Percentiles rank a stretch among this genome's conserved stretches.
phyloP scores from a whole-genome alignment of 2,329 filamentous ascomycete species.

The Penicillium oxalicum region DNA sequence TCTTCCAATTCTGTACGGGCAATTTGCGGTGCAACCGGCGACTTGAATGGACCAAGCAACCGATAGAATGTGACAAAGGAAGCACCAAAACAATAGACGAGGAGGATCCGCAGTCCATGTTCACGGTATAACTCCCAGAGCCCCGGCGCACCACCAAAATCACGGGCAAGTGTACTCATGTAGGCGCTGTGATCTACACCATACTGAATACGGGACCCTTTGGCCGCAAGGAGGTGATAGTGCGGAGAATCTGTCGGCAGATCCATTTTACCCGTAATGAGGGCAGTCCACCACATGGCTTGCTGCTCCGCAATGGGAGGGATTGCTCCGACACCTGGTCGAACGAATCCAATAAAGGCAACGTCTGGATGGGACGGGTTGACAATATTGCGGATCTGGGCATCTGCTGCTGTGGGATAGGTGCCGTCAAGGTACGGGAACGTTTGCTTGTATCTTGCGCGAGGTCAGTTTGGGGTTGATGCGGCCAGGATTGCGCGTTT shows the following conservation, averaged over 20 bases:
- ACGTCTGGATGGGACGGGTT: slow-evolving; percentile 8
- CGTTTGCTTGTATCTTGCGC: slow-evolving; percentile 9
- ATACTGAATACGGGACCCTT: slow-evolving; percentile 9
- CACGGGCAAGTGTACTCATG: slow-evolving; percentile 10
- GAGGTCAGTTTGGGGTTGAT: neutral
- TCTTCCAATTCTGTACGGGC: slow-evolving; percentile 9
- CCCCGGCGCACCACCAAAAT: slow-evolving; percentile 10
- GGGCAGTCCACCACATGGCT: slow-evolving; percentile 12
- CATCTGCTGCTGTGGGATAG: slow-evolving; percentile 11
- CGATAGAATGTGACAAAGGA: slow-evolving; percentile 12
- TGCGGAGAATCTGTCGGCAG: slow-evolving; percentile 9
- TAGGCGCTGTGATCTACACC: slow-evolving; percentile 12
- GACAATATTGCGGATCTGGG: slow-evolving; percentile 10
- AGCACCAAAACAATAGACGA: slow-evolving; percentile 11
- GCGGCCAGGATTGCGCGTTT: too few relatives aligned
- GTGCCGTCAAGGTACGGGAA: slow-evolving; percentile 11
- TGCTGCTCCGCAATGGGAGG: slow-evolving; percentile 14
- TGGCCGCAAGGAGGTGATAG: slow-evolving; percentile 9
- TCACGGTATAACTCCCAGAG: slow-evolving; percentile 9
- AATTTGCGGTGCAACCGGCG: slow-evolving; percentile 9
- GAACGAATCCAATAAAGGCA: slow-evolving; percentile 13
- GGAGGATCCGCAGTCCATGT: slow-evolving; percentile 7
- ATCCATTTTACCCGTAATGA: slow-evolving; percentile 8
- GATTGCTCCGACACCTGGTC: slow-evolving; percentile 12
- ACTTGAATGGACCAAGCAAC: slow-evolving; percentile 9